Base-by-base conservation (phyloP, 1,284 basidiomycete genomes). In the Boletus semigastroideus region DNA sequence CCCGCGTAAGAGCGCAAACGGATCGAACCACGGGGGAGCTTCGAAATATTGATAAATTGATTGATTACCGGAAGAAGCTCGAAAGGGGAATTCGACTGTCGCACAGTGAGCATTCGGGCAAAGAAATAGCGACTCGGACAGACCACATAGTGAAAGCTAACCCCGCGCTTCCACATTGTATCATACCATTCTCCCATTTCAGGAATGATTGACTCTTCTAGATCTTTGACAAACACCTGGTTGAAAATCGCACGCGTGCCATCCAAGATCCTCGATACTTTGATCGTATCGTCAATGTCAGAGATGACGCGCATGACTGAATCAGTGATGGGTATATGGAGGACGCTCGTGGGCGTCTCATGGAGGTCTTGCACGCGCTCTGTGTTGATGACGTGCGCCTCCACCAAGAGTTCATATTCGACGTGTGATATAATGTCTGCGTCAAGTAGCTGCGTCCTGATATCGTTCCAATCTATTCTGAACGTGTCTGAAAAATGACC, bases 211-310 rank as follows among this genome's bases (percentile, higher is more conserved):
- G 85, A 80, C 48, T 97, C 92, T 47, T 80, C 74, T 34, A 92
- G 70, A 52, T 87, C 85, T 64, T 83, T 85, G 9, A 87, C 87
- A 57, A 92, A 91, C 0, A 91, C 88, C 59, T 88, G 89, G 42
- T 80, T 76, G 67, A 94, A 94, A 3, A 90, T 83, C 2, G 83
- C 76, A 31, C 90, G 76, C 1, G 90, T 83, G 0, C 92, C 92
- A 13, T 75, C 73, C 3, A 86, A 63, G n/a, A 95, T 78, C 48
- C 85, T 83, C 0, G 89, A 85, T 44, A 81, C 69, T 66, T 96
- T 98, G 56, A 97, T 80, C 0, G 95, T 98, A 68, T 98, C 95
- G 67, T 98, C 95, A 41, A 98, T 88, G 64, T 98, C 95, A 1
- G 92, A 95, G 31, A 98, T 87, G 49, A 97, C 78, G 9, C 91